Base-by-base conservation (phyloP, 805 yeast species). In the Cyberlindnera mrakii region DNA sequence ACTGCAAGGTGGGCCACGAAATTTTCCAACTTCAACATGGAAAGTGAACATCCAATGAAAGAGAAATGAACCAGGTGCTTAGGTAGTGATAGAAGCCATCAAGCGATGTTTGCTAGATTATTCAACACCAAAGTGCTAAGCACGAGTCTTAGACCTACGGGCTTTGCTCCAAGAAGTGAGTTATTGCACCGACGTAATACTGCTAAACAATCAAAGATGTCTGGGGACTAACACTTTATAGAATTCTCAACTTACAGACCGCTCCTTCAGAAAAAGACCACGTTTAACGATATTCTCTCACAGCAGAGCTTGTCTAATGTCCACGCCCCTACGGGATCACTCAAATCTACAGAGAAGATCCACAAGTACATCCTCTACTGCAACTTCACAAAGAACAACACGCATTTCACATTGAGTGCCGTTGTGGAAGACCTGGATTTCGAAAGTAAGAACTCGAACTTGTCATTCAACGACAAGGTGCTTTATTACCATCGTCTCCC, bases 401-500 rank as follows among this genome's bases (percentile, higher is more conserved):
- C 96, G 2, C 79, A 81, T 54, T 67, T 85, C 47, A 83, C 96
- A 10, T 72, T 87, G 41, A 76, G 85, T 14, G 82, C 85, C 4
- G 84, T 80, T 15, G 75, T 74, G 31, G 85, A 80, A 59, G 91
- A 84, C 57, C 59, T 66, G 40, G 76, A 80, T 48, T 79, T 71
- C 56, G 64, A 76, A 52, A 66, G 68, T 39, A 80, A 77, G 54
- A 79, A 82, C 59, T 71, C 78, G 23, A 63, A 70, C 34, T 59
- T 77, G 41, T 60, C 82, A 27, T 78, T 75, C 62, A 80, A 81
- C 62, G 80, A 88, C 48, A 70, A 86, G 65, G 84, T 85, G 40
- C 70, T 88, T 39, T 85, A 88, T 60, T 82, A 83, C 65, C 68
- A 87, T 53, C 79, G 83, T 48, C 75, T 90, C 39, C 93, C 89